phyloP scores from a whole-genome alignment of 352 stramenopile genomes.

The Phytophthora sojae region DNA sequence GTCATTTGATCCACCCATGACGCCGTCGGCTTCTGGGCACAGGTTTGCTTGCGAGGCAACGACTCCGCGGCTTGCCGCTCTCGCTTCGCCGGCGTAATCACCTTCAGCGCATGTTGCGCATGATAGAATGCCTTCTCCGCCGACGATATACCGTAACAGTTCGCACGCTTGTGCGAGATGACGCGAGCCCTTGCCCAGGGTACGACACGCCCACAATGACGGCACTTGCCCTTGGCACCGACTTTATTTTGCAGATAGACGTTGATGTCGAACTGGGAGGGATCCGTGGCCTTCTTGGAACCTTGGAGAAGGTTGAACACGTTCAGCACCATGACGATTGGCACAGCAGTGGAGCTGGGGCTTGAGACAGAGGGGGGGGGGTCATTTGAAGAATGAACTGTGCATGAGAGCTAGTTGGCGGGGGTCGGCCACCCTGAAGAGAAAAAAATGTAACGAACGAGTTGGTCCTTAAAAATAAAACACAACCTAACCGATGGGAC shows the following conservation, averaged over 20 bases:
- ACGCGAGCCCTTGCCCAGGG: background rate
- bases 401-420: too few species aligned
- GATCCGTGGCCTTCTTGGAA: background rate
- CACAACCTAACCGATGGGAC: too few species aligned
- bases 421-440: too few species aligned
- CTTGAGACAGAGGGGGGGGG: too few species aligned
- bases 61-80: background rate
- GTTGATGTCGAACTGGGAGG: conserved; percentile 2
- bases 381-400: too few species aligned
- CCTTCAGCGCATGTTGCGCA: conserved; percentile 1
- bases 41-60: background rate
- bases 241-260: background rate
- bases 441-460: too few species aligned
- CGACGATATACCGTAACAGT: background rate
- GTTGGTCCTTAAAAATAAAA: too few species aligned
- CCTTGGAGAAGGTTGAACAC: background rate
- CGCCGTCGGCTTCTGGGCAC: background rate
- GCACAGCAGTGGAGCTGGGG: too few species aligned
- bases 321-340: background rate
- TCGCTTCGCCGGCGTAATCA: background rate
- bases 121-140: background rate
- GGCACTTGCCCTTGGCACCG: background rate
- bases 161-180: background rate
- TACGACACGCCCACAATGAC: background rate
- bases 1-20: background rate